A percentile compares a stretch with the other conserved stretches of the same genome.
These are phyloP conservation scores for Cercospora citrullina DNA, from an alignment of 2,329 filamentous ascomycete genomes.

Conservation along the genomic window DNA sequence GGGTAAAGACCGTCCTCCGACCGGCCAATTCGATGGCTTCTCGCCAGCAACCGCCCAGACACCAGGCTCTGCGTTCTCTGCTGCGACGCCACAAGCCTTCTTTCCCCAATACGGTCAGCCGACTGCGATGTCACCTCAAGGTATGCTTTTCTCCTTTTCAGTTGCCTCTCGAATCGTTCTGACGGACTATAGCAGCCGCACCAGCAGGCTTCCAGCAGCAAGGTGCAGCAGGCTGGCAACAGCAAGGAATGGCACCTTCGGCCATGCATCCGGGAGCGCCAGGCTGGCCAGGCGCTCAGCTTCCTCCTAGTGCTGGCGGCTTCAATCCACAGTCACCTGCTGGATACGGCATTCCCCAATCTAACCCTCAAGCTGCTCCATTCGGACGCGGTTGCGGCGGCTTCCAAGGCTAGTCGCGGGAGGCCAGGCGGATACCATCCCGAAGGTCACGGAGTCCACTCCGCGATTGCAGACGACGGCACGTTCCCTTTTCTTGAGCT, in stretches of 20 bases:
- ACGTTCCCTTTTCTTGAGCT: background rate
- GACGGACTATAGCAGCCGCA: slow-evolving; percentile 43
- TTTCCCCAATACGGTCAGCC: slow-evolving; percentile 92
- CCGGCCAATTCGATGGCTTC: slow-evolving; percentile 71
- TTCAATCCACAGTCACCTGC: slow-evolving; percentile 64
- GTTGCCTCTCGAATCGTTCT: background rate
- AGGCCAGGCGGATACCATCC: background rate
- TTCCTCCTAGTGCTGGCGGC: slow-evolving; percentile 69
- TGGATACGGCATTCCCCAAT: slow-evolving; percentile 53
- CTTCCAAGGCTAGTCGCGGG: slow-evolving; percentile 55
- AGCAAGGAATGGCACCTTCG: slow-evolving; percentile 51
- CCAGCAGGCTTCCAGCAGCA: slow-evolving; percentile 62
- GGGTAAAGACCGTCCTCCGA: slow-evolving; percentile 97
- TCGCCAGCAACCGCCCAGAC: slow-evolving; percentile 75
- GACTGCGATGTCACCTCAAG: slow-evolving; percentile 57
- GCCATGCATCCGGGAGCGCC: slow-evolving; percentile 37
- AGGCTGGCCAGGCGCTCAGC: slow-evolving; percentile 46
- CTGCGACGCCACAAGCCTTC: slow-evolving; percentile 70
- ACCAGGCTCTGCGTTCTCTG: slow-evolving; percentile 65
- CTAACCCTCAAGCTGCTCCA: slow-evolving; percentile 35
- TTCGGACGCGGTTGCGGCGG: slow-evolving; percentile 59
- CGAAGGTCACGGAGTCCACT: slow-evolving; percentile 14
- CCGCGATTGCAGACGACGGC: background rate
- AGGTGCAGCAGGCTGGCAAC: slow-evolving; percentile 59
- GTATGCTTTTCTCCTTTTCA: slow-evolving; percentile 19